phyloP scores from a whole-genome alignment of 768 basidiomycete genomes.

The Leccinum obscurum region DNA sequence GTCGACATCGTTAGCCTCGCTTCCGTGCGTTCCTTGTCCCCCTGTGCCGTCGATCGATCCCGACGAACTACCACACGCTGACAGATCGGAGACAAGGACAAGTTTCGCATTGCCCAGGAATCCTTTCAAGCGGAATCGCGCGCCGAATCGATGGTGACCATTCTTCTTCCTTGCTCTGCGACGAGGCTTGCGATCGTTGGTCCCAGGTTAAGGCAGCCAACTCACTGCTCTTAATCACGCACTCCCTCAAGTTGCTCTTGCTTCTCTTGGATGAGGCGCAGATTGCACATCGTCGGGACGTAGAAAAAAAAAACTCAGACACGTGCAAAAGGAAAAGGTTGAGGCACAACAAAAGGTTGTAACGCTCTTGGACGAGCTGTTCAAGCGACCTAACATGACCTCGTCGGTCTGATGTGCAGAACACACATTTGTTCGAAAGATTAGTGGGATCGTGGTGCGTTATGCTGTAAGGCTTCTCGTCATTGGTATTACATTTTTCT shows the following conservation, averaged over 20 bases:
- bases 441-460: too few species aligned
- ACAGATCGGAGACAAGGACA: constrained; percentile 86
- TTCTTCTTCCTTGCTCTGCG: constrained; percentile 7
- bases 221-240: constrained; percentile 85
- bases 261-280: constrained; percentile 88
- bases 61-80: neutral
- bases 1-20: constrained; percentile 88
- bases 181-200: neutral
- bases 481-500: neutral
- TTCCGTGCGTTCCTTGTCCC: constrained; percentile 49
- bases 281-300: constrained; percentile 77
- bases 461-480: too few species aligned
- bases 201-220: constrained; percentile 82
- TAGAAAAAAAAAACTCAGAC: constrained; percentile 67
- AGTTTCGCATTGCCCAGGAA: constrained; percentile 83
- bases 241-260: constrained; percentile 90
- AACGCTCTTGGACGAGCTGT: constrained; percentile 54
- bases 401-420: constrained; percentile 7
- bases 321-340: constrained; percentile 65
- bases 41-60: neutral
- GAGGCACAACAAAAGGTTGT: constrained; percentile 65
- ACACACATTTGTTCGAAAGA: neutral
- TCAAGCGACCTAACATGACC: constrained; percentile 1
- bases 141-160: constrained; percentile 80
- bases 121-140: constrained; percentile 82